A percentile compares a stretch with the other conserved stretches of the same genome.
These are phyloP conservation scores for Microbotryum silenes-acaulis DNA, from an alignment of 1,284 basidiomycete species.

Conservation along the genomic window DNA sequence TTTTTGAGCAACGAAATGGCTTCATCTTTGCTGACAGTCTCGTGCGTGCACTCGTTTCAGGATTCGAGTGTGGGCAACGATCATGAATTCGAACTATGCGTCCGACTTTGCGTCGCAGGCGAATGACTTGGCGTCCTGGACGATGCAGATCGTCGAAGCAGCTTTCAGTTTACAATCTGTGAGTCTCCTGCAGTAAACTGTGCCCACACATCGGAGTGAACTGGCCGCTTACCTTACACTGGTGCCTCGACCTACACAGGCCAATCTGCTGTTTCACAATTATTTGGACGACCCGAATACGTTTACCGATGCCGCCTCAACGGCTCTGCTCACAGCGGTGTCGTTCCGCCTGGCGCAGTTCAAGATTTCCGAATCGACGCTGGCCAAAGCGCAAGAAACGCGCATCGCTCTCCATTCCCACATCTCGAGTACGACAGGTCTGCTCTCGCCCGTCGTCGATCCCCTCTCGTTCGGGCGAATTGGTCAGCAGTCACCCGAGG, in stretches of 20 bases:
- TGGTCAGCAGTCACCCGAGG: slow-evolving; percentile 48
- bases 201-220: background rate
- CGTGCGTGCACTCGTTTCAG: too few species aligned
- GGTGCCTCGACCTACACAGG: slow-evolving; percentile 10
- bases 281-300: slow-evolving; percentile 58
- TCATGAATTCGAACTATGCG: slow-evolving; percentile 54
- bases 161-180: slow-evolving; percentile 8
- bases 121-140: slow-evolving; percentile 54
- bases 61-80: slow-evolving; percentile 66
- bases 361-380: slow-evolving; percentile 34
- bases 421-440: slow-evolving; percentile 47
- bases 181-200: background rate
- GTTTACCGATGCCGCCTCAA: slow-evolving; percentile 68
- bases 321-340: slow-evolving; percentile 65
- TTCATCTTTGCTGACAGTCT: background rate
- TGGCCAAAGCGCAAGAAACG: slow-evolving; percentile 20
- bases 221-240: background rate
- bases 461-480: slow-evolving; percentile 50
- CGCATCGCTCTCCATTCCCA: slow-evolving; percentile 25
- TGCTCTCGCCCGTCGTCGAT: slow-evolving; percentile 63
- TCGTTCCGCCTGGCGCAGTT: slow-evolving; percentile 63
- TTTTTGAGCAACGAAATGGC: background rate
- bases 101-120: slow-evolving; percentile 51
- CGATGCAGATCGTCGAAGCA: slow-evolving; percentile 5
- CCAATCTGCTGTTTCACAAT: slow-evolving; percentile 52